A percentile compares a stretch with the other conserved stretches of the same genome.
These are phyloP conservation scores for Pneumocystis jirovecii DNA, from an alignment of 1,139 yeast species.

Conservation along the genomic window DNA sequence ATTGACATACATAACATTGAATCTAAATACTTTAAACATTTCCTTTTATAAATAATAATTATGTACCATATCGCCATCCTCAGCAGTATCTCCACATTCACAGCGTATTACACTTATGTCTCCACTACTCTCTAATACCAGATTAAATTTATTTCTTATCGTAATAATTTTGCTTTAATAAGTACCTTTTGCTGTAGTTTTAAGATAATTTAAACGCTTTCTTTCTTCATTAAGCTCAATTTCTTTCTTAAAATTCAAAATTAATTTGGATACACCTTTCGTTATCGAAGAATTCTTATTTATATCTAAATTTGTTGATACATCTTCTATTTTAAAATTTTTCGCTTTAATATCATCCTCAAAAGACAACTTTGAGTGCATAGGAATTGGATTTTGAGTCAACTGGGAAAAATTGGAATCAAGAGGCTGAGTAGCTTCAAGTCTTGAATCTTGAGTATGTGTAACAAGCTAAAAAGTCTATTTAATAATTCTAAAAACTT, in stretches of 20 bases:
- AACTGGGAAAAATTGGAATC: background rate
- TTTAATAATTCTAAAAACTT: background rate
- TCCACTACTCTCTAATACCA: background rate
- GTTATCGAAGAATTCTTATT: background rate
- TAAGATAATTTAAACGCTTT: background rate
- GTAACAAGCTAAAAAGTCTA: background rate
- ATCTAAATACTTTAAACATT: background rate
- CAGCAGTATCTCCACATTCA: background rate
- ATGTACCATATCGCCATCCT: slow-evolving; percentile 1
- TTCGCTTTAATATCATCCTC: background rate
- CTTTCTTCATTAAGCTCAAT: background rate
- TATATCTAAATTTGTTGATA: background rate
- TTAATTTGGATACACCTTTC: background rate
- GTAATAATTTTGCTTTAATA: background rate
- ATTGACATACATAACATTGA: background rate
- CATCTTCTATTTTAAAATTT: background rate
- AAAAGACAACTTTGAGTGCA: background rate
- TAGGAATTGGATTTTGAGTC: background rate
- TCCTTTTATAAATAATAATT: background rate
- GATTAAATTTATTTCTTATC: background rate
- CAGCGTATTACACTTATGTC: background rate
- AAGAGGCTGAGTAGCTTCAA: slow-evolving; percentile 3
- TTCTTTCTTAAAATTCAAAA: background rate
- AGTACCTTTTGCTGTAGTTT: background rate
- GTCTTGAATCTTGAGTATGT: background rate